Base-by-base conservation (phyloP, 2,329 filamentous ascomycete species). In the Arthrobotrys musiformis region DNA sequence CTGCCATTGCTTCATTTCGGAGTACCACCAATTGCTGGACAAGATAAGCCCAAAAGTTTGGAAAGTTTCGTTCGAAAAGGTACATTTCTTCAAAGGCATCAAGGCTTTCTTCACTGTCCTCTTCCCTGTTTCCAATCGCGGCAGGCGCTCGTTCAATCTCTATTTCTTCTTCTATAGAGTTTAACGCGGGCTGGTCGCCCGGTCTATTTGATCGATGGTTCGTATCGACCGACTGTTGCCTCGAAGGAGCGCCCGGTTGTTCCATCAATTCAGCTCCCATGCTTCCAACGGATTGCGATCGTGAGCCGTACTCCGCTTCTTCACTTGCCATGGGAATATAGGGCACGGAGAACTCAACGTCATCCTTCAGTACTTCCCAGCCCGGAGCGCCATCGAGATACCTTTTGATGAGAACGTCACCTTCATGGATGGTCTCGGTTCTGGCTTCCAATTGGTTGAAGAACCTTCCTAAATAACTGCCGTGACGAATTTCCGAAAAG, bases 51-150 rank as follows among this genome's bases (percentile, higher is more conserved):
- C 54, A 74, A 6, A 62, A 2, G 1, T 61, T 24, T 8, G 70
- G 70, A 22, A 42, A 62, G 0, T 9, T 26, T 0, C 50, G 15
- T 35, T 64, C 52, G 19, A 74, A 74, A 7, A 28, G n/a, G 19
- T 50, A 66, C 50, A 66, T 64, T 37, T 67, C 48, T 13, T 64
- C 8, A 30, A 64, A 63, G 1, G 44, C 37, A 11, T 60, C 50
- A 0, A 11, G 7, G 17, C 4, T 42, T 13, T 2, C 19, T 17
- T 22, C 15, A 8, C 2, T 3, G 8, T 2, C 6, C 26, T 22
- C 33, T 30, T 28, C 1, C 24, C 13, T n/a, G 3, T 19, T 19
- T 2, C 13, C 17, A n/a, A 2, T 13, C 13, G 5, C 50, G n/a
- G n/a, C 28, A 6, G 4, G 50, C 19, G 50, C 46, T 4, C n/a